Percentiles rank a stretch among this genome's conserved stretches.
Evolutionary conservation across 768 basidiomycete genomes (phyloP).

Genomic region (Tricholoma sp.): DNA sequence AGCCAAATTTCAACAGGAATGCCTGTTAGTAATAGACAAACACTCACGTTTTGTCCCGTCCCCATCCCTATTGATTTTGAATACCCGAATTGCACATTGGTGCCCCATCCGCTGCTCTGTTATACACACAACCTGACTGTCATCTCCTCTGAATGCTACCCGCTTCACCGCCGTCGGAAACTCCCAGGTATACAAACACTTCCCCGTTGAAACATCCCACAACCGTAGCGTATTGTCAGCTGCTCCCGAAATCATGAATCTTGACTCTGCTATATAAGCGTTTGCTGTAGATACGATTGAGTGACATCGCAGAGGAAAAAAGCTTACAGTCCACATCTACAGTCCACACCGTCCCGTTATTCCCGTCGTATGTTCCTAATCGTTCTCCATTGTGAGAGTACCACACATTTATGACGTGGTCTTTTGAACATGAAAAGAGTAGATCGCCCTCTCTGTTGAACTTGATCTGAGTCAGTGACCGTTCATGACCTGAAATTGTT

Average conservation of each 20-base stretch:
- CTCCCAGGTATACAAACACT: slow-evolving; percentile 94
- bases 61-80: slow-evolving; percentile 76
- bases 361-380: slow-evolving; percentile 92
- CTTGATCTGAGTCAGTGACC: slow-evolving; percentile 95
- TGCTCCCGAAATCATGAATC: slow-evolving; percentile 83
- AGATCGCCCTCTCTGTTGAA: slow-evolving; percentile 97
- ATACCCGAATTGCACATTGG: slow-evolving; percentile 88
- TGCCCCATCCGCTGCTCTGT: slow-evolving; percentile 97
- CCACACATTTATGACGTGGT: slow-evolving; percentile 94
- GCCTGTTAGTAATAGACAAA: background rate
- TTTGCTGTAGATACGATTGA: background rate
- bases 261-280: slow-evolving; percentile 57
- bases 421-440: slow-evolving; percentile 94
- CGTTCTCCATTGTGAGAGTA: slow-evolving; percentile 96
- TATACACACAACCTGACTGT: slow-evolving; percentile 80
- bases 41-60: slow-evolving; percentile 79
- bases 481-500: slow-evolving; percentile 76
- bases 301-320: slow-evolving; percentile 8
- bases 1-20: background rate
- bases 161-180: slow-evolving; percentile 98
- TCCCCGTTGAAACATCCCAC: slow-evolving; percentile 86
- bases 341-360: slow-evolving; percentile 97
- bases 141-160: slow-evolving; percentile 86
- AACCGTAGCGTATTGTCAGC: slow-evolving; percentile 92
- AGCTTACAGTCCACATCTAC: slow-evolving; percentile 89